These are phyloP conservation scores for Sedum album DNA, from an alignment of 164 flowering plant genomes.

Conservation along the genomic window DNA sequence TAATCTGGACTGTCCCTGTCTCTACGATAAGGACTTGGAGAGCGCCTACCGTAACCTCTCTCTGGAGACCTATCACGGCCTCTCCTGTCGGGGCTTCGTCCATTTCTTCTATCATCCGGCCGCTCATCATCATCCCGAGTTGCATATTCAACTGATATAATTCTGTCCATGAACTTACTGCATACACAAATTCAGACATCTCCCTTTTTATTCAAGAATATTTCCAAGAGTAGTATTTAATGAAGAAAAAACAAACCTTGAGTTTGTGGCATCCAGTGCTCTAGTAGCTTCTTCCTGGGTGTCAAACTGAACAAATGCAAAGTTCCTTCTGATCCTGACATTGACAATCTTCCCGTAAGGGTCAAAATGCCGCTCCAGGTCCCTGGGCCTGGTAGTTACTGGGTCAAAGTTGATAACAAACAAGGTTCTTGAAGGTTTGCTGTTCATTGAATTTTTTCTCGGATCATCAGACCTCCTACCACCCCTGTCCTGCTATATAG, in stretches of 20 bases:
- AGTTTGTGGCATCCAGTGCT: constrained; percentile 57
- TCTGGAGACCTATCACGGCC: constrained; percentile 40
- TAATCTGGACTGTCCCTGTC: constrained; percentile 38
- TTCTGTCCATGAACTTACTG: constrained; percentile 91
- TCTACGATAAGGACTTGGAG: constrained; percentile 25
- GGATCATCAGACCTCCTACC: constrained; percentile 46
- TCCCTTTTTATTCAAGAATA: neutral
- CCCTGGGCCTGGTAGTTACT: constrained; percentile 63
- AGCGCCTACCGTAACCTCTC: constrained; percentile 61
- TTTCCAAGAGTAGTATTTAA: neutral
- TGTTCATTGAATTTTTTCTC: constrained; percentile 49
- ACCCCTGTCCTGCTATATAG: constrained; percentile 81
- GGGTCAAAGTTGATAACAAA: constrained; percentile 96
- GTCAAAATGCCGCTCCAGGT: constrained; percentile 92
- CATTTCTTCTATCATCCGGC: constrained; percentile 29
- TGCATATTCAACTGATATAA: constrained; percentile 92
- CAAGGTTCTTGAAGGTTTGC: constrained; percentile 79
- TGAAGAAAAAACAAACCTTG: constrained; percentile 26
- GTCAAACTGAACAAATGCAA: constrained; percentile 91
- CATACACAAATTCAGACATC: constrained; percentile 8
- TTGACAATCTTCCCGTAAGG: constrained; percentile 78
- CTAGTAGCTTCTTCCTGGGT: constrained; percentile 84
- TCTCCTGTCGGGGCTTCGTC: constrained; percentile 56
- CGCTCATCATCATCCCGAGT: constrained; percentile 79
- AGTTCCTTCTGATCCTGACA: constrained; percentile 86